Conservation (phyloP, 2,329 filamentous ascomycete species). For the Stagonosporopsis vannaccii region DNA sequence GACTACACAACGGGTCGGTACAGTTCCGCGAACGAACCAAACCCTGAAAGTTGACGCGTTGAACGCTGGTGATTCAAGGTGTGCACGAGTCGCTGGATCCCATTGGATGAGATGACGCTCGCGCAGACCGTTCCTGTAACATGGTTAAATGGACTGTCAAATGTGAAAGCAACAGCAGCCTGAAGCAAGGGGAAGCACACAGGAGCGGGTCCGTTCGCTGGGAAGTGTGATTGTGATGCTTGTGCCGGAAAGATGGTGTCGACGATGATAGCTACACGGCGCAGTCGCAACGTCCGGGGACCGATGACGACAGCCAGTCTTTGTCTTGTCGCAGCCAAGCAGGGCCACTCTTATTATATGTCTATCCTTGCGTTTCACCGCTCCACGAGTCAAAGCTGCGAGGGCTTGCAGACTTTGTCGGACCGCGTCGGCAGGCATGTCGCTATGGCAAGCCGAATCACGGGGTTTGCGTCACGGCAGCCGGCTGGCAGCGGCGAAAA, state of each 20-base stretch:
- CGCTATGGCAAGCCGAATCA: constrained; percentile 11
- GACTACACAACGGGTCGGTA: constrained; percentile 16
- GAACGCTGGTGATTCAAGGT: constrained; percentile 27
- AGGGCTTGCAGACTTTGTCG: constrained; percentile 15
- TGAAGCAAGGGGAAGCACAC: constrained; percentile 41
- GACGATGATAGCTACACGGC: constrained; percentile 24
- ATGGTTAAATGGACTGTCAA: constrained; percentile 44
- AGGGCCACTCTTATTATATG: constrained; percentile 7
- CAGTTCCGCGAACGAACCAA: constrained; percentile 26
- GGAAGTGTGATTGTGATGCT: constrained; percentile 28
- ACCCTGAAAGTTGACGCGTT: constrained; percentile 29
- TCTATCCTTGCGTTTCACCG: constrained; percentile 1
- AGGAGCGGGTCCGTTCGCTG: constrained; percentile 32
- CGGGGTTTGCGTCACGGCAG: constrained; percentile 3
- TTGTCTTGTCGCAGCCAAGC: constrained; percentile 7
- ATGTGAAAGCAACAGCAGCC: constrained; percentile 34
- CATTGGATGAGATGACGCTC: constrained; percentile 40
- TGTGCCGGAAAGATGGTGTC: constrained; percentile 15
- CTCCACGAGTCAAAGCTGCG: constrained; percentile 21
- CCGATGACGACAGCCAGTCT: constrained; percentile 23
- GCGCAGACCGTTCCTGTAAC: constrained; percentile 40
- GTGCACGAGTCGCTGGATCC: constrained; percentile 37
- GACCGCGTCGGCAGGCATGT: constrained; percentile 15
- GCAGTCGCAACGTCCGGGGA: constrained; percentile 15
- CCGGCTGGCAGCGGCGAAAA: constrained; percentile 9